phyloP scores from a whole-genome alignment of 2,329 filamentous ascomycete species.

The Macrophomina phaseolina region DNA sequence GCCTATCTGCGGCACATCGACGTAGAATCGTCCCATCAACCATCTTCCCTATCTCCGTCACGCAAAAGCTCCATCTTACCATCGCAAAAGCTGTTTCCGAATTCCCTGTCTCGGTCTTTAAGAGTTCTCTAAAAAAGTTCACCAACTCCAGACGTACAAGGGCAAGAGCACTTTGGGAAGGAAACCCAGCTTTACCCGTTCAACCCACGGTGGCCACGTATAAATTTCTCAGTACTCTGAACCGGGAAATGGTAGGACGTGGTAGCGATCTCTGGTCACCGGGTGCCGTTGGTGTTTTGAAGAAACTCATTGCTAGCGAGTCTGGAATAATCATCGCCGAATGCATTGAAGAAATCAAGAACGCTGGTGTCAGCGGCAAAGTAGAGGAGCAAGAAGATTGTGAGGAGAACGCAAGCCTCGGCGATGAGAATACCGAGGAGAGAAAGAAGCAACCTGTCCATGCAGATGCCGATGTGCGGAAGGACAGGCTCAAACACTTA shows the following conservation, averaged over 20 bases:
- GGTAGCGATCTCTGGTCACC: conserved; percentile 85
- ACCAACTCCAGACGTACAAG: conserved; percentile 58
- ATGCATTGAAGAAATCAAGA: conserved; percentile 31
- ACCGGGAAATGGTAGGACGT: conserved; percentile 68
- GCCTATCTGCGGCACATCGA: conserved; percentile 38
- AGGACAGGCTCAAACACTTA: conserved; percentile 44
- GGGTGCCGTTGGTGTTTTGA: conserved; percentile 67
- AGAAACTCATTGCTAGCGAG: conserved; percentile 59
- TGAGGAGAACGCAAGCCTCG: conserved; percentile 27
- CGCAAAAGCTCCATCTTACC: conserved; percentile 68
- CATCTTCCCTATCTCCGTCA: conserved; percentile 54
- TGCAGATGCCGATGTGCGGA: conserved; percentile 30
- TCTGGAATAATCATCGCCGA: conserved; percentile 52
- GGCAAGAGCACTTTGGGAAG: conserved; percentile 79
- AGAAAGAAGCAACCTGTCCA: not conserved
- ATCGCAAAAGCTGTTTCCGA: conserved; percentile 62
- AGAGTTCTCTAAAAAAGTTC: conserved; percentile 52
- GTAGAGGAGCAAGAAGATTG: not conserved
- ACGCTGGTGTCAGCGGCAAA: conserved; percentile 5
- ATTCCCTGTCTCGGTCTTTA: conserved; percentile 51
- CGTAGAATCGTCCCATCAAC: conserved; percentile 34
- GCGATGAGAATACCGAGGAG: conserved; percentile 10
- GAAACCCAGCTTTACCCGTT: conserved; percentile 72
- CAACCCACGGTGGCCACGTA: conserved; percentile 80
- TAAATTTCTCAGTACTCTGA: conserved; percentile 70